Conservation (phyloP, 768 basidiomycete genomes). For the Leccinum subtestaceum region DNA sequence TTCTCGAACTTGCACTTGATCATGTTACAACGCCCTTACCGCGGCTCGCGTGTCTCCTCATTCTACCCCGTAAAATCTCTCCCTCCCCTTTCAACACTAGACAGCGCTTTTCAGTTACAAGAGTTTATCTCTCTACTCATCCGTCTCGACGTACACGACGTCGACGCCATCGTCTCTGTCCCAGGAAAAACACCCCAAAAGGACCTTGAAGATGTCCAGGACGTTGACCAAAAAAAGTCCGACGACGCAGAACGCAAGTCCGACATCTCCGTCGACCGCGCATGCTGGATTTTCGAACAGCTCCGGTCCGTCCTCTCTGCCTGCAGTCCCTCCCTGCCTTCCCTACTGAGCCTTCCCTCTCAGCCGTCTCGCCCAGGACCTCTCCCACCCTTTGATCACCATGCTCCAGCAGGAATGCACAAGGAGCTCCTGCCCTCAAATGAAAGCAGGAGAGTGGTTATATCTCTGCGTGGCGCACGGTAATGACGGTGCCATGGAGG, state of each 20-base stretch:
- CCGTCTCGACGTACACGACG: constrained; percentile 83
- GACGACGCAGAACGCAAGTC: constrained; percentile 33
- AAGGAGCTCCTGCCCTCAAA: constrained; percentile 84
- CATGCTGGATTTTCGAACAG: constrained; percentile 82
- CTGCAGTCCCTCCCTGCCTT: not conserved
- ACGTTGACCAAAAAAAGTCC: constrained; percentile 29
- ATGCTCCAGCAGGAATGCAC: constrained; percentile 87
- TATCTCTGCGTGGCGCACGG: constrained; percentile 96
- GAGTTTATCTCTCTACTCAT: constrained; percentile 92
- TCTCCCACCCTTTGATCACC: constrained; percentile 82
- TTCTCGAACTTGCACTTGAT: not conserved
- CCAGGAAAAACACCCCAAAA: constrained; percentile 49
- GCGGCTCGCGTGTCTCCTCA: constrained; percentile 74
- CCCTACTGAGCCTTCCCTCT: constrained; percentile 1
- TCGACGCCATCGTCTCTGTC: constrained; percentile 74
- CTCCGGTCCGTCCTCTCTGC: constrained; percentile 39
- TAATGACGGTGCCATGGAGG: constrained; percentile 84
- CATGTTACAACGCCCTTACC: constrained; percentile 52
- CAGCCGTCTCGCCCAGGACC: constrained; percentile 85
- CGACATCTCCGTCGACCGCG: constrained; percentile 69
- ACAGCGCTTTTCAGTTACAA: constrained; percentile 92
- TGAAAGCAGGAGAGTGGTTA: constrained; percentile 99
- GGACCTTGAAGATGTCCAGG: constrained; percentile 24
- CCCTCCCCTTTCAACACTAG: constrained; percentile 67
- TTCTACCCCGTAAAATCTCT: constrained; percentile 77